phyloP scores from a whole-genome alignment of 1,139 yeast genomes.

The Candida tropicalis region DNA sequence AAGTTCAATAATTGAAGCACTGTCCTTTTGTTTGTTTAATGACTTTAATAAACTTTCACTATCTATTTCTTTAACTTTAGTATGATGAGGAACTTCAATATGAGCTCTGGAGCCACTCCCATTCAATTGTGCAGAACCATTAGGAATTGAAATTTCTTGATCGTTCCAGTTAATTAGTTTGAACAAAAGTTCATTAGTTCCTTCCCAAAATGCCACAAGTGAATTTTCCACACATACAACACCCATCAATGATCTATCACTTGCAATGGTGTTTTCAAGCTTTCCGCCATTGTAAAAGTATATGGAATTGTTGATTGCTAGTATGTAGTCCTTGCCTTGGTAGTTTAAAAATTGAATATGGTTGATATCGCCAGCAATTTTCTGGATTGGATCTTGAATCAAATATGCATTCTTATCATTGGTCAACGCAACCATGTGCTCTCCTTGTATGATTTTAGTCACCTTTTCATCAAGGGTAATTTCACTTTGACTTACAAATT shows the following conservation, averaged over 20 bases:
- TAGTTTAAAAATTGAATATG: conserved; percentile 6
- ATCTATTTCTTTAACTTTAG: conserved; percentile 23
- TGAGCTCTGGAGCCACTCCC: conserved; percentile 1
- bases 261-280: conserved; percentile 5
- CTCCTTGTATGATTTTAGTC: conserved; percentile 1
- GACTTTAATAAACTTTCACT: conserved; percentile 26
- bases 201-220: conserved; percentile 8
- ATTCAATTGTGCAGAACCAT: conserved; percentile 1
- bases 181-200: conserved; percentile 9
- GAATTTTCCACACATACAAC: conserved; percentile 5
- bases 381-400: background rate
- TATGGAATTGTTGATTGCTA: conserved; percentile 5
- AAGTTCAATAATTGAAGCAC: conserved; percentile 23
- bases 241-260: conserved; percentile 5
- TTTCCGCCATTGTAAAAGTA: conserved; percentile 5
- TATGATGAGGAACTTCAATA: background rate
- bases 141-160: conserved; percentile 1
- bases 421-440: conserved; percentile 1
- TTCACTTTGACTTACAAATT: conserved; percentile 9
- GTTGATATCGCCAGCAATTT: background rate
- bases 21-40: conserved; percentile 16
- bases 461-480: conserved; percentile 5
- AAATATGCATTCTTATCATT: conserved; percentile 5
- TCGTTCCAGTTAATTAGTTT: conserved; percentile 4
- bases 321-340: conserved; percentile 10